Percentiles rank a stretch among this genome's conserved stretches.
phyloP scores from a whole-genome alignment of 768 basidiomycete species.

The Tephrocybe rancida region DNA sequence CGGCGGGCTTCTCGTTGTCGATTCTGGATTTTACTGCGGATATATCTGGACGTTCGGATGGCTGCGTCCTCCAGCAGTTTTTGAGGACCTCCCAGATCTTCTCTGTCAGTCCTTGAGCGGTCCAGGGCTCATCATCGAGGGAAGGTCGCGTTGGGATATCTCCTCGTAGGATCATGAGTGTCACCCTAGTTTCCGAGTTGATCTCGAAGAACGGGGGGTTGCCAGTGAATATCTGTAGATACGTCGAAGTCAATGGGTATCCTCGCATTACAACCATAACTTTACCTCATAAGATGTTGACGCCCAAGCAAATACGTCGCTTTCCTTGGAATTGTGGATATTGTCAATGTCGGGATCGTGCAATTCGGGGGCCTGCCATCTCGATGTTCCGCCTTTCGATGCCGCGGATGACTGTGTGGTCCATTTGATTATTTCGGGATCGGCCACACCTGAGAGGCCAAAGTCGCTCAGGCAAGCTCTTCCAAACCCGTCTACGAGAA shows the following conservation, averaged over 20 bases:
- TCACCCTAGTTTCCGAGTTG: constrained; percentile 16
- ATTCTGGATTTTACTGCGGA: not conserved
- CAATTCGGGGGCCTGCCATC: constrained; percentile 32
- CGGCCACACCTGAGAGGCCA: constrained; percentile 24
- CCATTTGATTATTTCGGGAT: constrained; percentile 19
- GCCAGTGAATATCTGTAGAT: constrained; percentile 26
- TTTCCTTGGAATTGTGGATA: constrained; percentile 17
- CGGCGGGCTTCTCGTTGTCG: not conserved
- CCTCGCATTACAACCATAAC: not conserved
- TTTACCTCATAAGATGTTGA: constrained; percentile 29
- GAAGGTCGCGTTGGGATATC: constrained; percentile 19
- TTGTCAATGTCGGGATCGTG: constrained; percentile 3
- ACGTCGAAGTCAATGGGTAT: not conserved
- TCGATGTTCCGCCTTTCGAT: constrained; percentile 19
- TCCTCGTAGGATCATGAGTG: constrained; percentile 16
- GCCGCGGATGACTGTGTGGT: not conserved
- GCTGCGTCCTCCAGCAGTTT: constrained; percentile 24
- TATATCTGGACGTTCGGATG: constrained; percentile 19
- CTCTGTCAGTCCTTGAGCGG: constrained; percentile 16
- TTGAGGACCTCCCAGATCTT: constrained; percentile 23
- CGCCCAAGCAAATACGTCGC: constrained; percentile 31
- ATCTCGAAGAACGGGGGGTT: constrained; percentile 21
- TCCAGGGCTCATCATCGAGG: constrained; percentile 1
- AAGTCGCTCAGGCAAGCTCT: constrained; percentile 29
- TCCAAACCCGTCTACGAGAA: constrained; percentile 23